Base-by-base conservation (phyloP, 2,329 filamentous ascomycete species). In the Fusarium sambucinum region DNA sequence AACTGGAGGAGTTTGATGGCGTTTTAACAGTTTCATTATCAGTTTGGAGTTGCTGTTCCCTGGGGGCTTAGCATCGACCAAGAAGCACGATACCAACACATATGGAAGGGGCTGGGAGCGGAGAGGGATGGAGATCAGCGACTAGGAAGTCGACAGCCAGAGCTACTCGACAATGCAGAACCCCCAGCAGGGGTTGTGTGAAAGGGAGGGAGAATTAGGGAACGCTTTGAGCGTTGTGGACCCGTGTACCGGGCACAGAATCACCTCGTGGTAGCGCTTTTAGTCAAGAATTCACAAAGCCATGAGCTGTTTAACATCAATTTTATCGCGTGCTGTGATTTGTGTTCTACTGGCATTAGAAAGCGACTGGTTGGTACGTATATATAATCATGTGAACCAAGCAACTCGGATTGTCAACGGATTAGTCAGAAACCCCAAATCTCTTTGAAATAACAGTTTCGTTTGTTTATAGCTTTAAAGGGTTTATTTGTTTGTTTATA, bases 81-180 rank as follows among this genome's bases (percentile, higher is more conserved):
- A 68, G 59, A 70, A 71, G 62, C 60, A 70, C 70, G 72, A 74
- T 74, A 74, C 72, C 72, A 74, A 68, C 58, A 71, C 62, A 62
- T 59, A 57, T 50, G 61, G 60, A 68, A 52, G 57, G 57, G 60
- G 45, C 51, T 19, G 62, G 53, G 44, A 59, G 44, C 54, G 42
- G 21, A 47, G 59, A 44, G 58, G 58, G 52, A 53, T 48, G 50
- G 56, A 47, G 66, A 73, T 54, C 56, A 64, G 68, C 41, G 60
- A 63, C 66, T 63, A 55, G 65, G 59, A 61, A 56, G 60, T 60
- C 44, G 35, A 52, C 27, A 27, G 55, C 25, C 13, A 47, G 40
- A 52, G 46, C 46, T 53, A 41, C 38, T 46, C 25, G 27, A 27
- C 25, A 45, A 46, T 45, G 50, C 29, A 58, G 52, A 55, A 45